phyloP scores from a whole-genome alignment of 2,329 filamentous ascomycete species.

The Colletotrichum cordylinicola region DNA sequence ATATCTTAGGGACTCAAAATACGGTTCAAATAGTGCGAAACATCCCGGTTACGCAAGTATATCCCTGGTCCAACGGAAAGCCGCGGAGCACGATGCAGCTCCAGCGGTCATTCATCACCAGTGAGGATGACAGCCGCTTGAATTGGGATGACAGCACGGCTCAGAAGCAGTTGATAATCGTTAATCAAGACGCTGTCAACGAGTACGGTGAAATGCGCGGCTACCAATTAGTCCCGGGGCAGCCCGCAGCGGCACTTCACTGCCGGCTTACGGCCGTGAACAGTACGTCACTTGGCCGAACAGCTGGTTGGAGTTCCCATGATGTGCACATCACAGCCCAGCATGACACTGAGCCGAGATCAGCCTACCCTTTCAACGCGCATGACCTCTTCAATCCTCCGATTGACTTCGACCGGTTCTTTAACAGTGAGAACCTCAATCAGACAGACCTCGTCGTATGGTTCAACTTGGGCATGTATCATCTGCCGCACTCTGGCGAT shows the following conservation, averaged over 20 bases:
- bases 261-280: slow-evolving; percentile 51
- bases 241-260: slow-evolving; percentile 35
- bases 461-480: slow-evolving; percentile 63
- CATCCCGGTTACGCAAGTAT: slow-evolving; percentile 36
- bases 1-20: slow-evolving; percentile 54
- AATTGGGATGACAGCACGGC: slow-evolving; percentile 52
- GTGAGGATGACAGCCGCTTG: slow-evolving; percentile 48
- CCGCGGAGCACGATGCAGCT: slow-evolving; percentile 58
- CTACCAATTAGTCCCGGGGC: slow-evolving; percentile 49
- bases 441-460: slow-evolving; percentile 50
- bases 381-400: slow-evolving; percentile 51
- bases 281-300: slow-evolving; percentile 49
- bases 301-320: slow-evolving; percentile 54
- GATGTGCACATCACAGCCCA: slow-evolving; percentile 56
- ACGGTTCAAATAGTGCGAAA: slow-evolving; percentile 42
- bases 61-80: slow-evolving; percentile 54
- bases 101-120: slow-evolving; percentile 43
- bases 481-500: slow-evolving; percentile 55
- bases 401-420: slow-evolving; percentile 55
- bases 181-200: slow-evolving; percentile 56
- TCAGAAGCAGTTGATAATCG: slow-evolving; percentile 50
- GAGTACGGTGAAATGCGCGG: slow-evolving; percentile 56
- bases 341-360: slow-evolving; percentile 57
- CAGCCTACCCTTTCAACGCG: slow-evolving; percentile 50
- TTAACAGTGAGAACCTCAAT: slow-evolving; percentile 40